Conservation (phyloP, 345 rosid species). For the Moricandia moricandioides region DNA sequence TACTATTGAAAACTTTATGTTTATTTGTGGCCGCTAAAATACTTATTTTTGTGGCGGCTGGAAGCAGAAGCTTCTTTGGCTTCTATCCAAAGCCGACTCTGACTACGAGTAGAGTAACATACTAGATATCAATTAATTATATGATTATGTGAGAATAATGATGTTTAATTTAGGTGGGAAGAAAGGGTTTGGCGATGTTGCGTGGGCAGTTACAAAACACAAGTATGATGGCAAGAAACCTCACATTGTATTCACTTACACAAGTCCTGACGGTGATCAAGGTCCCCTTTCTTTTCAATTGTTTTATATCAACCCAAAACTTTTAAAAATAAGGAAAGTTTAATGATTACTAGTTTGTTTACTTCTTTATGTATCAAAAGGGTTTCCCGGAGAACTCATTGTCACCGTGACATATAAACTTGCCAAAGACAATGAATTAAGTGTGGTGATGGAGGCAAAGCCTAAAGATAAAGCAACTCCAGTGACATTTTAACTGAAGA, state of each 20-base stretch:
- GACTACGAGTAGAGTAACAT: neutral
- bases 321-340: too few relatives aligned
- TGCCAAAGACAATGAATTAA: slow-evolving; percentile 37
- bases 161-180: slow-evolving; percentile 50
- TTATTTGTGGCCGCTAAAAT: too few relatives aligned
- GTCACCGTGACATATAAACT: slow-evolving; percentile 53
- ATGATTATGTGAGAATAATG: neutral
- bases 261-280: slow-evolving; percentile 77
- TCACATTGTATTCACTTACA: slow-evolving; percentile 54
- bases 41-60: too few relatives aligned
- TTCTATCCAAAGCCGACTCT: too few relatives aligned
- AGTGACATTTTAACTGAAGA: slow-evolving; percentile 67
- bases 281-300: slow-evolving; percentile 34
- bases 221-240: slow-evolving; percentile 45
- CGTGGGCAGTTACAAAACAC: slow-evolving; percentile 58
- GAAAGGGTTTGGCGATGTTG: slow-evolving; percentile 68
- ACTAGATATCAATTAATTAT: neutral
- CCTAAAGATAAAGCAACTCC: slow-evolving; percentile 60
- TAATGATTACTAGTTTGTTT: too few relatives aligned
- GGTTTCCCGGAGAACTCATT: slow-evolving; percentile 71
- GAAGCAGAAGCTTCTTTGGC: too few relatives aligned
- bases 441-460: slow-evolving; percentile 67
- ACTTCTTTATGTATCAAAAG: too few relatives aligned
- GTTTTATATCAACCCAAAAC: neutral
- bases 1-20: too few relatives aligned